These are phyloP conservation scores for Camelina neglecta DNA, from an alignment of 345 rosid species.

Conservation along the genomic window DNA sequence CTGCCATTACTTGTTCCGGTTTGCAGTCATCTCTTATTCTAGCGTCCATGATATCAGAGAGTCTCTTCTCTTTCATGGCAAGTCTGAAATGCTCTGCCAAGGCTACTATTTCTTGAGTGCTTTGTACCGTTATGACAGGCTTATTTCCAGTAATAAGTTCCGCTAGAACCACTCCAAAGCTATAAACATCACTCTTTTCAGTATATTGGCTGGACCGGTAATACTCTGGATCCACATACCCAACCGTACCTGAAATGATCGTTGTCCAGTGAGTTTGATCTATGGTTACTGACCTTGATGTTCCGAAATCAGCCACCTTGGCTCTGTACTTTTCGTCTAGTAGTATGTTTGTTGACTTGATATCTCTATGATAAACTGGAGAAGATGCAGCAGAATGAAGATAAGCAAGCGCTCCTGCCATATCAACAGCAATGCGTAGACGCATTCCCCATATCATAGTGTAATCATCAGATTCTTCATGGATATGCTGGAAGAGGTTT, in stretches of 20 bases:
- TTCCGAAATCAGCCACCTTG: conserved; percentile 42
- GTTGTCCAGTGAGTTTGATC: conserved; percentile 46
- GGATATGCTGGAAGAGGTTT: conserved; percentile 52
- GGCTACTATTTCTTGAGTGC: conserved; percentile 50
- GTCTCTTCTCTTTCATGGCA: conserved; percentile 49
- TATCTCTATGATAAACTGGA: conserved; percentile 51
- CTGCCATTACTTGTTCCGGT: conserved; percentile 51
- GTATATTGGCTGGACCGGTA: conserved; percentile 35
- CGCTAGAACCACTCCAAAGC: conserved; percentile 32
- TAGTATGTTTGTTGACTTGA: conserved; percentile 45
- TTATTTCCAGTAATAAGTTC: conserved; percentile 29
- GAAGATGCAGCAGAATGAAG: conserved; percentile 47
- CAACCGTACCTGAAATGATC: conserved; percentile 33
- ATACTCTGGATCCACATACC: conserved; percentile 41
- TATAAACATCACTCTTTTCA: conserved; percentile 43
- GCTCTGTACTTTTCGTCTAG: conserved; percentile 41
- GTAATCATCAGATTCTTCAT: conserved; percentile 29
- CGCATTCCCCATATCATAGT: conserved; percentile 48
- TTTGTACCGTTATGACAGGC: conserved; percentile 44
- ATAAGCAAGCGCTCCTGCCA: conserved; percentile 45
- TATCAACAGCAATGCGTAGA: conserved; percentile 45
- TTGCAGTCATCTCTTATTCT: conserved; percentile 49
- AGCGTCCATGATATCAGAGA: conserved; percentile 50
- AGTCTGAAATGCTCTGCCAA: conserved; percentile 52
- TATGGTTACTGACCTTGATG: conserved; percentile 38